Base-by-base conservation (phyloP, 2,329 filamentous ascomycete genomes). In the Ilyonectria destructans region DNA sequence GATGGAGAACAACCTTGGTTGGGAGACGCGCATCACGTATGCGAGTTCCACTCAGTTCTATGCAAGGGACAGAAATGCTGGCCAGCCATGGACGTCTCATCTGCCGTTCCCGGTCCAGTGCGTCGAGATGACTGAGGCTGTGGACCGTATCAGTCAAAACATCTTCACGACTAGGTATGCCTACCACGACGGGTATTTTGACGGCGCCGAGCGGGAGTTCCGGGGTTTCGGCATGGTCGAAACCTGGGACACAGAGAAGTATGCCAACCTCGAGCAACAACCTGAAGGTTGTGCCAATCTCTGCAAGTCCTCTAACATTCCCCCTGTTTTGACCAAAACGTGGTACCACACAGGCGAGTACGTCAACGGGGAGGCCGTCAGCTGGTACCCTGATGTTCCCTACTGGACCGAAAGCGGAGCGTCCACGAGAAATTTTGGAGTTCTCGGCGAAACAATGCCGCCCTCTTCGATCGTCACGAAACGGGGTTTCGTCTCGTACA, bases 211-310 rank as follows among this genome's bases (percentile, higher is more conserved):
- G 56, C 46, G 72, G 1, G 74, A 80, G 52, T 80, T 80, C 60
- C 58, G 72, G 2, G 79, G 79, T 2, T 81, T 81, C 58, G 77
- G 65, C 3, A 73, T 74, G 67, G 77, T 79, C 1, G 78, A 81
- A 45, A 43, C 59, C 7, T 73, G 69, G 71, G 74, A 77, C 29
- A 65, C 69, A 2, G 72, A 77, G 52, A 26, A 37, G 4, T 62
- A 58, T 45, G 40, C 21, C n/a, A 7, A 7, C 35, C 3, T 10
- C 29, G 23, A 43, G 29, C 9, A 5, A n/a, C n/a, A n/a, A n/a
- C n/a, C n/a, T n/a, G n/a, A n/a, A n/a, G n/a, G n/a, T n/a, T n/a
- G n/a, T n/a, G n/a, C n/a, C n/a, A n/a, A n/a, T n/a, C n/a, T n/a
- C n/a, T n/a, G n/a, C n/a, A n/a, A n/a, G n/a, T 21, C 6, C 12